These are phyloP conservation scores for Diaporthe destruens DNA, from an alignment of 2,329 filamentous ascomycete genomes.

Conservation along the genomic window DNA sequence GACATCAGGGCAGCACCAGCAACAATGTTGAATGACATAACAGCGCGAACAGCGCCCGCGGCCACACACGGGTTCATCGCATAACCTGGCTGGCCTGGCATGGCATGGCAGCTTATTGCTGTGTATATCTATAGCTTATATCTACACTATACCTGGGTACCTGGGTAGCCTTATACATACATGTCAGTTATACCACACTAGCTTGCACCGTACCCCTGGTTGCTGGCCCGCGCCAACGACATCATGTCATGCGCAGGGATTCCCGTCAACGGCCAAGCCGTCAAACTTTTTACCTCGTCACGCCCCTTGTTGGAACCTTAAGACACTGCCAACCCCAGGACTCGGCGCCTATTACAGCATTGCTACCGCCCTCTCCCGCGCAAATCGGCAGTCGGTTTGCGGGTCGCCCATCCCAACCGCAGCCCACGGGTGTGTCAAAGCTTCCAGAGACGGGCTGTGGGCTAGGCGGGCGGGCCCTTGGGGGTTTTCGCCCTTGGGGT, in stretches of 20 bases:
- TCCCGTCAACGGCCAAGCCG: conserved; percentile 14
- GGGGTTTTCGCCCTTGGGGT: no score
- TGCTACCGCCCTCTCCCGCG: no score
- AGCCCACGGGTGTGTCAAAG: conserved; percentile 14
- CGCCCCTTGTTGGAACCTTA: conserved; percentile 22
- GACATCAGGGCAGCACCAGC: no score
- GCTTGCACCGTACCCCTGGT: no score
- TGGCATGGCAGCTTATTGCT: background rate
- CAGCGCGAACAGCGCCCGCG: no score
- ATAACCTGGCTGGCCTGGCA: background rate
- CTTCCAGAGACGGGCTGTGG: background rate
- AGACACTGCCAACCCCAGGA: conserved; percentile 1
- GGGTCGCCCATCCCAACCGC: background rate
- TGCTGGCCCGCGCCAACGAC: background rate
- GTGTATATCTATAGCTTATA: no score
- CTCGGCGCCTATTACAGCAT: no score
- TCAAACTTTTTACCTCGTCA: conserved; percentile 19
- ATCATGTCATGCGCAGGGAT: conserved; percentile 32
- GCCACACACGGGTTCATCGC: background rate
- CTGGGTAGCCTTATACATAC: no score
- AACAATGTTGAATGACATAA: no score
- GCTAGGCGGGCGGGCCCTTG: no score
- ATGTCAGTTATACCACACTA: no score
- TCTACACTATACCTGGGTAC: no score
- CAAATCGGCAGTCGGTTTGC: conserved; percentile 20